Conservation (phyloP, 2,329 filamentous ascomycete species). For the Ascochyta rabiei region DNA sequence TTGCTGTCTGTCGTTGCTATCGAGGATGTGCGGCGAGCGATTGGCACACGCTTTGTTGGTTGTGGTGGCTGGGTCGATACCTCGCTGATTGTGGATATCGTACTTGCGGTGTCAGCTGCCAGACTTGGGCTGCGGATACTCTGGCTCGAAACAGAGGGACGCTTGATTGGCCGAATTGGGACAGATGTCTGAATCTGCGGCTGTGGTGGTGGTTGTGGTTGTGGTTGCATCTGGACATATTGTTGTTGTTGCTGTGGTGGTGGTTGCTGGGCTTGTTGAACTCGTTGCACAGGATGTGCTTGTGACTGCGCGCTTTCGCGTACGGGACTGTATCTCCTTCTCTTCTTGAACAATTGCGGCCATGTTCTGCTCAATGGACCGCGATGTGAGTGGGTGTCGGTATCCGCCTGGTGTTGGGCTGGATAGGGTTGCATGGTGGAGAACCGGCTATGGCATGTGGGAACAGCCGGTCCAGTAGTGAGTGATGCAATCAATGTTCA, state of each 20-base stretch:
- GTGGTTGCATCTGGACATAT: constrained; percentile 8
- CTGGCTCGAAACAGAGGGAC: constrained; percentile 18
- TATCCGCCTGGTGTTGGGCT: constrained; percentile 20
- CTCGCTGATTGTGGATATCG: constrained; percentile 32
- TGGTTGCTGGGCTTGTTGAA: constrained; percentile 1
- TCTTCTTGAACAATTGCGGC: constrained; percentile 42
- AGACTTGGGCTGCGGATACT: constrained; percentile 28
- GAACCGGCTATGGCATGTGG: constrained; percentile 1
- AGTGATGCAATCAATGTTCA: not conserved
- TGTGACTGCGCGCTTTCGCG: constrained; percentile 34
- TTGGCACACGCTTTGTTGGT: constrained; percentile 26
- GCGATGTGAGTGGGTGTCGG: constrained; percentile 30
- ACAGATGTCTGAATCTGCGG: constrained; percentile 20
- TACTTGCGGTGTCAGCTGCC: constrained; percentile 31
- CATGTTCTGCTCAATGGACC: constrained; percentile 39
- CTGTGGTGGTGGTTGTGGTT: constrained; percentile 5
- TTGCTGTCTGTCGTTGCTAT: constrained; percentile 32
- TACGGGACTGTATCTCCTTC: constrained; percentile 38
- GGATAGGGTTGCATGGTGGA: constrained; percentile 34
- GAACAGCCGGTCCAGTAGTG: not conserved
- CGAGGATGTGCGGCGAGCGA: constrained; percentile 28
- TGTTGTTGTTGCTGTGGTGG: not conserved
- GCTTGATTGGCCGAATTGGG: constrained; percentile 21
- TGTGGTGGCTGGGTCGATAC: constrained; percentile 30
- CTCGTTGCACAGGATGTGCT: constrained; percentile 19